Base-by-base conservation (phyloP, 1,284 basidiomycete species). In the Hypsizygus ulmarius region DNA sequence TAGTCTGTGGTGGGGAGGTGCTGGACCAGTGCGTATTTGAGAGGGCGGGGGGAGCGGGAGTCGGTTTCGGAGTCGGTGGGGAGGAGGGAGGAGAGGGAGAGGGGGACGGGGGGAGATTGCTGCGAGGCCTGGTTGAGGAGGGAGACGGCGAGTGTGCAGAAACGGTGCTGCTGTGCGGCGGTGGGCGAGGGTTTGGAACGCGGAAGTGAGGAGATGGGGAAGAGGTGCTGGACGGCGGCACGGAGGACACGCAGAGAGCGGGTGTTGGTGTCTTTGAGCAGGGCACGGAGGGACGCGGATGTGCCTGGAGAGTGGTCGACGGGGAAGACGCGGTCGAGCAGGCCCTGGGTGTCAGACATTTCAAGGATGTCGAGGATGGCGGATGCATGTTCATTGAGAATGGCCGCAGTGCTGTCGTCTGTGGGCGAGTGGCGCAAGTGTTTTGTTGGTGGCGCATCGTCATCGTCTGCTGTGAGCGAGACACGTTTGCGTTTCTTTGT, bases 261-360 rank as follows among this genome's bases (percentile, higher is more conserved):
- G 5, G 75, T 65, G 6, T 75, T 63, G 5, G 75, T 65, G 6
- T 75, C 63, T 50, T 71, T 67, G 46, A 90, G 74, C 6, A 90
- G 72, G 0, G 75, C 67, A 37, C 87, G 81, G 41, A 90, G 71
- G 6, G 87, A 88, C 52, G 73, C 71, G 0, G 76, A 70, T 32
- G 36, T 35, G 8, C 35, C 40, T 2, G 74, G 63, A 11, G 70
- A 61, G 43, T 60, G 64, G 11, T 74, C 67, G 5, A 82, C 66
- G 15, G 83, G 79, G 60, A 87, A 85, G 54, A 87, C 84, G 57
- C 87, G 82, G 72, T 90, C 86, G n/a, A 91, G 79, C 3, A 90
- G 71, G 44, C 82, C 84, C 57, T 88, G 87, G 0, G 74, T 75
- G 63, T 90, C 88, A 49, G 80, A 70, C 83, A 80, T 73, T 63